These are phyloP conservation scores for Penicillium sp. DNA, from an alignment of 2,329 filamentous ascomycete genomes.

Conservation along the genomic window DNA sequence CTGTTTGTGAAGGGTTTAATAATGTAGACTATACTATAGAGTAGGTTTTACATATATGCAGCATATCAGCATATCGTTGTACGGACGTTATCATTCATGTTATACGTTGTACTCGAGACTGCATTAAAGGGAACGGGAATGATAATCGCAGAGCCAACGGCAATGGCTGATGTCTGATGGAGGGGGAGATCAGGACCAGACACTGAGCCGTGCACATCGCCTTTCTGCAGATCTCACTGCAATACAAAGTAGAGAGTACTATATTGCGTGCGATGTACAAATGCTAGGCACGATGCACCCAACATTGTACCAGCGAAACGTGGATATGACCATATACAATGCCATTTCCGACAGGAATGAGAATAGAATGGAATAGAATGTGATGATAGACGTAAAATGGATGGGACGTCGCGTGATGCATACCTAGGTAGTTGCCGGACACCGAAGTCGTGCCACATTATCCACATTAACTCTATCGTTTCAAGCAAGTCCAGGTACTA, in stretches of 20 bases:
- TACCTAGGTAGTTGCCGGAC: slow-evolving; percentile 7
- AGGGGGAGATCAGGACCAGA: slow-evolving; percentile 15
- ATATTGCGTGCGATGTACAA: not conserved
- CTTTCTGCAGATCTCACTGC: slow-evolving; percentile 4
- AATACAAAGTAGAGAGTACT: not conserved
- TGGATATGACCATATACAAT: not conserved
- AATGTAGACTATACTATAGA: not conserved
- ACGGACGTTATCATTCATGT: not conserved
- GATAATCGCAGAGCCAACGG: slow-evolving; percentile 5
- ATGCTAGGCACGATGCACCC: slow-evolving; percentile 6
- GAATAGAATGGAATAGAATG: not conserved
- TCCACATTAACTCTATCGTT: slow-evolving; percentile 5
- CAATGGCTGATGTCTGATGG: slow-evolving; percentile 9
- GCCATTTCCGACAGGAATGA: not conserved
- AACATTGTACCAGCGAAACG: not conserved
- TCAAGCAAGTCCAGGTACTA: not conserved
- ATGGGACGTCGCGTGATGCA: slow-evolving; percentile 7
- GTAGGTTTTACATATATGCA: not conserved
- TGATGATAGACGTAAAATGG: not conserved
- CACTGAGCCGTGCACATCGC: slow-evolving; percentile 16
- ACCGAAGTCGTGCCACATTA: slow-evolving; percentile 11
- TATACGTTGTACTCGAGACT: not conserved
- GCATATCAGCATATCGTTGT: not conserved
- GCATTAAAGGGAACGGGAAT: slow-evolving; percentile 4
- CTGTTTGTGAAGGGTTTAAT: not conserved